Base-by-base conservation (phyloP, 305 asterid genomes). In the Rubia peregrina region DNA sequence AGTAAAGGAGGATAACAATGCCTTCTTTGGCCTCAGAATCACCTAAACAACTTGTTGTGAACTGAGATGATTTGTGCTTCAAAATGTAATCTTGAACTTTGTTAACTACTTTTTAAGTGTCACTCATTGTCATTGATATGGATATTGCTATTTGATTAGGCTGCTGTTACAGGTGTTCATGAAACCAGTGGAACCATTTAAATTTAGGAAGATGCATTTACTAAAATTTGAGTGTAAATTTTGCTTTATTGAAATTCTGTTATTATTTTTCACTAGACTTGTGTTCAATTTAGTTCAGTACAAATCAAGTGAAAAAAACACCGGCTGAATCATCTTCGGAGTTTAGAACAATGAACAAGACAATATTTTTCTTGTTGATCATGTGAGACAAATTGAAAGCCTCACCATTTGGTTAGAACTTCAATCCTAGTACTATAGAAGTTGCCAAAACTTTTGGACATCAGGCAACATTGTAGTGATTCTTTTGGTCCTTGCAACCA, bases 21-120 rank as follows among this genome's bases (percentile, higher is more conserved):
- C 76, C 69, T 70, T 72, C 70, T 78, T 73, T 42, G 70, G 82
- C 26, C 78, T 74, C 65, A 78, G 80, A 77, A 77, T 69, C 78
- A 74, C 82, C 22, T 77, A 57, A 51, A 51, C 22, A 16, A 51
- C 22, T 19, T 57, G 40, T 3, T 22, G 7, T 40, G 66, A 40
- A 74, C 33, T 41, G 33, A 36, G 71, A 57, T 59, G 19, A 24
- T 17, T 46, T 44, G 13, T 67, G 22, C 40, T 7, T 67, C 33
- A 14, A 24, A 38, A 12, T 67, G 71, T 16, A 33, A 48, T 48
- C 43, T 48, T 24, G 5, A 49, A 24, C 22, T 42, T 14, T 66
- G 7, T 21, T 1, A 33, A 4, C 4, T 33, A 33, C 36, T 33
- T 33, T 38, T 36, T 10, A 36, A 26, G 46, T 49, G 46, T 49